Percentiles rank a stretch among this genome's conserved stretches.
phyloP scores from a whole-genome alignment of 805 yeast genomes.

The Pichia sporocuriosa region DNA sequence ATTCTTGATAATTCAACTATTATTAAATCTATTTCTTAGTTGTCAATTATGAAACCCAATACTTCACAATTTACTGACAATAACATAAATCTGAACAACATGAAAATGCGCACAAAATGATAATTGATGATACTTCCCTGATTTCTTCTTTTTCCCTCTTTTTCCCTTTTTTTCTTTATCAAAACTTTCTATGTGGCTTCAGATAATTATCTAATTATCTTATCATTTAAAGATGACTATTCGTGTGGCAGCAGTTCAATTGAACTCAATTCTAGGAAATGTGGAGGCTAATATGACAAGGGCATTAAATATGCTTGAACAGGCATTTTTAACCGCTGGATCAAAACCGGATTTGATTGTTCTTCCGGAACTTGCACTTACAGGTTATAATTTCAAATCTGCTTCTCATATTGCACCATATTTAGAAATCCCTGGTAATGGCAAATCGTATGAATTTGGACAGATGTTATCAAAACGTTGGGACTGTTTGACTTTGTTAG shows the following conservation, averaged over 20 bases:
- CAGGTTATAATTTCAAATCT: constrained; percentile 68
- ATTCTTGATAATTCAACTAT: too few relatives aligned
- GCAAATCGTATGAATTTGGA: constrained; percentile 51
- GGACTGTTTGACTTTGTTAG: constrained; percentile 64
- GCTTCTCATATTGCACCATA: constrained; percentile 47
- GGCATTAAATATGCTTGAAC: constrained; percentile 37
- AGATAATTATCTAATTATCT: too few relatives aligned
- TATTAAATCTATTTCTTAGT: too few relatives aligned
- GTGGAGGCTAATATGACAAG: constrained; percentile 45
- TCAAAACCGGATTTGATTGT: constrained; percentile 56
- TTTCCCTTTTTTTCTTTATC: too few relatives aligned
- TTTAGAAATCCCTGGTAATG: constrained; percentile 38
- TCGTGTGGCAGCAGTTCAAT: constrained; percentile 59
- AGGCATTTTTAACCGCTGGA: constrained; percentile 15
- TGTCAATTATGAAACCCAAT: too few relatives aligned
- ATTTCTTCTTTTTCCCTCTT: too few relatives aligned
- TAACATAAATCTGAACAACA: too few relatives aligned
- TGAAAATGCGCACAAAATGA: too few relatives aligned
- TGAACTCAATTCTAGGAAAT: constrained; percentile 58
- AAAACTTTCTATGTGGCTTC: too few relatives aligned
- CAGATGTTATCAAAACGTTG: constrained; percentile 40
- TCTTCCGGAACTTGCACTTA: constrained; percentile 77
- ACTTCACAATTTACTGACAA: too few relatives aligned
- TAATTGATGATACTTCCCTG: too few relatives aligned
- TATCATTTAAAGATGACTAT: constrained; percentile 35